Conservation (phyloP, 441 rosid species). For the Melastoma candidum region DNA sequence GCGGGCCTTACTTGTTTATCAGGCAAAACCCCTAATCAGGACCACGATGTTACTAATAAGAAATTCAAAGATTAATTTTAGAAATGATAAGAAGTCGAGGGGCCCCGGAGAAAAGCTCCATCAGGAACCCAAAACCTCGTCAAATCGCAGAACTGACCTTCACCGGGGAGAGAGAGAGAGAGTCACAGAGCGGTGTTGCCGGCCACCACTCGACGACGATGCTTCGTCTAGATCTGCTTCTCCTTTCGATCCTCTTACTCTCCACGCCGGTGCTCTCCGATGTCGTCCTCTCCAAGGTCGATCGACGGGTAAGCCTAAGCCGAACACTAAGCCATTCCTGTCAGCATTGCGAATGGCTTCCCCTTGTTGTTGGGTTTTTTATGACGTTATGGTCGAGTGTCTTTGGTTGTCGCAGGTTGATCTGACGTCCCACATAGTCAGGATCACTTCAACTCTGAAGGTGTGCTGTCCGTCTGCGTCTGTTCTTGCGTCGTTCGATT, state of each 20-base stretch:
- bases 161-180: too few species aligned
- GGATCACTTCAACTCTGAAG: slow-evolving; percentile 62
- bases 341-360: too few species aligned
- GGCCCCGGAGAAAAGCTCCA: too few species aligned
- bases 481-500: neutral
- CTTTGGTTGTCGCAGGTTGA: slow-evolving; percentile 48
- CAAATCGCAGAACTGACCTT: too few species aligned
- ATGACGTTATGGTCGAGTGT: neutral
- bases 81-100: too few species aligned
- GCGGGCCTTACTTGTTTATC: too few species aligned
- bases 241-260: slow-evolving; percentile 31
- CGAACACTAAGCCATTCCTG: neutral
- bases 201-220: slow-evolving; percentile 22
- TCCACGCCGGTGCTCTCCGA: slow-evolving; percentile 59
- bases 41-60: too few species aligned
- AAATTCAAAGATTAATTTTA: too few species aligned
- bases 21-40: too few species aligned
- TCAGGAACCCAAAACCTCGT: too few species aligned
- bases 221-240: slow-evolving; percentile 25
- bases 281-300: slow-evolving; percentile 78
- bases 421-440: slow-evolving; percentile 69
- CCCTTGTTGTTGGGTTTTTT: too few species aligned
- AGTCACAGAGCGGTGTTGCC: too few species aligned
- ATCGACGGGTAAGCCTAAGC: slow-evolving; percentile 65
- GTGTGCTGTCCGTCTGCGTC: slow-evolving; percentile 20